A percentile compares a stretch with the other conserved stretches of the same genome.
phyloP scores from a whole-genome alignment of 257 asterid genomes.

The Nicotiana obtusifolia region DNA sequence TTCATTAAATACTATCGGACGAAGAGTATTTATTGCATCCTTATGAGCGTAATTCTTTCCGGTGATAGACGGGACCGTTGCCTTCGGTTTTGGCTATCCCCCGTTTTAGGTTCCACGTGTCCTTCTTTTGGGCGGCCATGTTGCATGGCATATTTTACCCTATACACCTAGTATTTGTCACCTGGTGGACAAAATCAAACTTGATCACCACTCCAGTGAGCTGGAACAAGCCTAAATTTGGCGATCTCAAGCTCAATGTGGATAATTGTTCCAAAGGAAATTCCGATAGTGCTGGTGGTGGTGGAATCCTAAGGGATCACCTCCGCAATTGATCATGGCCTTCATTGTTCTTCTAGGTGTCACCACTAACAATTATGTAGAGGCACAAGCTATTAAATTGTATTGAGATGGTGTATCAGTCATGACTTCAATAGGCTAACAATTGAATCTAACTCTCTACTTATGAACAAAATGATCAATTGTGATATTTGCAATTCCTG shows the following conservation, averaged over 20 bases:
- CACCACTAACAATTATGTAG: too few relatives aligned
- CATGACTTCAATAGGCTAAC: not conserved
- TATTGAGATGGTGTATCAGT: not conserved
- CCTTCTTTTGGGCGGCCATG: too few relatives aligned
- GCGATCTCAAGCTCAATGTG: not conserved
- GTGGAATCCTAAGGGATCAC: not conserved
- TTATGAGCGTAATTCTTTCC: too few relatives aligned
- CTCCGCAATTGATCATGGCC: not conserved
- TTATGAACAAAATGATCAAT: not conserved
- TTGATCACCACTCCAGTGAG: not conserved
- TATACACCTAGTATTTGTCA: too few relatives aligned
- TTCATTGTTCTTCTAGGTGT: too few relatives aligned
- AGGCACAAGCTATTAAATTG: not conserved
- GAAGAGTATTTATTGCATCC: too few relatives aligned
- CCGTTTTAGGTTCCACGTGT: too few relatives aligned
- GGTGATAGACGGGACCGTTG: too few relatives aligned
- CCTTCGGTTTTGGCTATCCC: too few relatives aligned
- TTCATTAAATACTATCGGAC: too few relatives aligned
- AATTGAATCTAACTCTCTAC: not conserved
- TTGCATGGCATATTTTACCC: too few relatives aligned
- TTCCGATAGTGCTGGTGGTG: not conserved
- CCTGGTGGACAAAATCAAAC: too few relatives aligned
- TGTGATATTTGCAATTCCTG: not conserved
- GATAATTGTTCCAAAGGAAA: not conserved
- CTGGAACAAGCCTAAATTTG: not conserved